A percentile compares a stretch with the other conserved stretches of the same genome.
phyloP scores from a whole-genome alignment of 345 rosid genomes.

The Acer yangbiense region DNA sequence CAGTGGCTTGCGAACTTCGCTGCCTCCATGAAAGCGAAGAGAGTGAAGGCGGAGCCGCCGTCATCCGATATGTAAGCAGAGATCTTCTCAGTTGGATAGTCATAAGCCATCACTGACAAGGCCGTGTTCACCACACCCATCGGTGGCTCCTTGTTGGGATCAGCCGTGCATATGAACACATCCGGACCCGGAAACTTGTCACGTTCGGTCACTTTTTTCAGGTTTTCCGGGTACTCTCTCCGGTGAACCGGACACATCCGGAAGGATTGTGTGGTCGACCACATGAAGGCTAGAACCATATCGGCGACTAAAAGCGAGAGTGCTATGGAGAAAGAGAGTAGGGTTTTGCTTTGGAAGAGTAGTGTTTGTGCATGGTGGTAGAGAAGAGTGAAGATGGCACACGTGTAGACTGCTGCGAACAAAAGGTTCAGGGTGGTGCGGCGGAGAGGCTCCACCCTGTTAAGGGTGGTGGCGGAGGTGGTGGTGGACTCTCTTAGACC shows the following conservation, averaged over 20 bases:
- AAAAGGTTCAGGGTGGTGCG: slow-evolving; percentile 43
- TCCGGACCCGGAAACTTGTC: slow-evolving; percentile 17
- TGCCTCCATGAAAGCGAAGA: slow-evolving; percentile 78
- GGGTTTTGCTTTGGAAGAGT: slow-evolving; percentile 22
- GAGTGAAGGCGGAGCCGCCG: slow-evolving; percentile 75
- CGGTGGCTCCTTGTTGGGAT: slow-evolving; percentile 45
- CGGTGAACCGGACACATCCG: slow-evolving; percentile 49
- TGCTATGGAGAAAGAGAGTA: slow-evolving; percentile 17
- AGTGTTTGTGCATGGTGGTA: slow-evolving; percentile 50
- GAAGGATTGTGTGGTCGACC: slow-evolving; percentile 41
- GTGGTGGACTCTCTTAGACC: slow-evolving; percentile 11
- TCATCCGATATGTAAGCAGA: slow-evolving; percentile 83
- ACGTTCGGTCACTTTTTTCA: slow-evolving; percentile 25
- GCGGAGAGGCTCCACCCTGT: slow-evolving; percentile 40
- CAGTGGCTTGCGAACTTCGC: slow-evolving; percentile 68
- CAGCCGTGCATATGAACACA: neutral
- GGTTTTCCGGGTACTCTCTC: slow-evolving; percentile 48
- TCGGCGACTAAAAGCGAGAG: slow-evolving; percentile 51
- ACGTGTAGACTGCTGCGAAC: slow-evolving; percentile 47
- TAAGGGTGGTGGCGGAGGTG: slow-evolving; percentile 20
- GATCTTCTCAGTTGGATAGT: slow-evolving; percentile 69
- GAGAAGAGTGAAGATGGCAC: slow-evolving; percentile 54
- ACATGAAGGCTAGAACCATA: slow-evolving; percentile 64
- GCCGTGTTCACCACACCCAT: slow-evolving; percentile 68
- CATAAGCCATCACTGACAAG: slow-evolving; percentile 75